Evolutionary conservation across 2,329 filamentous ascomycete genomes (phyloP).

Genomic region (Penicillium polonicum): DNA sequence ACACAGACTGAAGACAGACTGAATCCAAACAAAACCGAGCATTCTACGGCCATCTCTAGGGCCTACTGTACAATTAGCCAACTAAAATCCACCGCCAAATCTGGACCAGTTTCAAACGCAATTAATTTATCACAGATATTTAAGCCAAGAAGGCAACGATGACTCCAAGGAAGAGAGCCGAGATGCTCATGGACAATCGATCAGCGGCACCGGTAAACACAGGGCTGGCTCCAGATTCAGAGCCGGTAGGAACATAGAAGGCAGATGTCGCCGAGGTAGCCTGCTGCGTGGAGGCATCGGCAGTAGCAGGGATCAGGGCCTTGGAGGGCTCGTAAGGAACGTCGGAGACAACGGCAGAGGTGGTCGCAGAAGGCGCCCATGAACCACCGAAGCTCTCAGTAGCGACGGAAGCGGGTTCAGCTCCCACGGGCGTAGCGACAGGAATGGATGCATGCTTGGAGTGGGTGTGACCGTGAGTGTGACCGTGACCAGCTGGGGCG

Average conservation of each 20-base stretch:
- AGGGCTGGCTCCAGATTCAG: not conserved
- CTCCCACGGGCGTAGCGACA: not conserved
- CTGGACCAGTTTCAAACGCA: not conserved
- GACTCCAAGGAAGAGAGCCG: not conserved
- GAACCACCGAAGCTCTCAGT: not conserved
- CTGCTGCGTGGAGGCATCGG: not conserved
- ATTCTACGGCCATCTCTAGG: not conserved
- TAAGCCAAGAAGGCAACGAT: not conserved
- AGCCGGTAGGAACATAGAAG: not conserved
- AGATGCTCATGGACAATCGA: not conserved
- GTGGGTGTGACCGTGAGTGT: not conserved
- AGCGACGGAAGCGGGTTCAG: not conserved
- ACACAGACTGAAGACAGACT: not conserved
- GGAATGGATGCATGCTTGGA: not conserved
- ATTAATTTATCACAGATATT: not conserved
- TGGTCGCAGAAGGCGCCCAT: not conserved
- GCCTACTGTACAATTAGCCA: conserved; percentile 6
- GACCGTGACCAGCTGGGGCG: not conserved
- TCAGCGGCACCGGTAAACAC: conserved; percentile 7
- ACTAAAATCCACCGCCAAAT: not conserved
- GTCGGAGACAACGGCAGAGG: not conserved
- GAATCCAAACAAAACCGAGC: not conserved
- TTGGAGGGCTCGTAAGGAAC: conserved; percentile 4
- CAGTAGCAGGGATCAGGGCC: not conserved
- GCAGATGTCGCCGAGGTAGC: not conserved